phyloP scores from a whole-genome alignment of 2,329 filamentous ascomycete genomes.

The Fonsecaea monophora region DNA sequence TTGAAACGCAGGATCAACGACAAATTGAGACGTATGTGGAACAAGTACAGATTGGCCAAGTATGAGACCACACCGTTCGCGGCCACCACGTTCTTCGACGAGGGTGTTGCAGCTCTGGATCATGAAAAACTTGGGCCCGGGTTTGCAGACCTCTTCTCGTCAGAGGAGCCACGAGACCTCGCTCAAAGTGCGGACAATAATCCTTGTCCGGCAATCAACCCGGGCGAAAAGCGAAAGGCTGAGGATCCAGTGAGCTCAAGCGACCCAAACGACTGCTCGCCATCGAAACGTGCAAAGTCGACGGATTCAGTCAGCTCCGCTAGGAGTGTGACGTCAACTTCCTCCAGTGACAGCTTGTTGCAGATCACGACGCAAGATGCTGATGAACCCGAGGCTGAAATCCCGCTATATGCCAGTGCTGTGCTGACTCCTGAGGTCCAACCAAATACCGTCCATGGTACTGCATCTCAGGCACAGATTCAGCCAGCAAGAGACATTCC shows the following conservation, averaged over 20 bases:
- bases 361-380: not conserved
- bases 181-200: not conserved
- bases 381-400: not conserved
- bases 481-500: no score
- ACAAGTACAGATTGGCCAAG: not conserved
- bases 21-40: not conserved
- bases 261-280: not conserved
- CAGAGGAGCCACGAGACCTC: not conserved
- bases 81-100: not conserved
- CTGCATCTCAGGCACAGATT: not conserved
- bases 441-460: not conserved
- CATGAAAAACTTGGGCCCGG: not conserved
- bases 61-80: not conserved
- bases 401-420: not conserved
- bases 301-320: not conserved
- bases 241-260: not conserved
- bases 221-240: not conserved
- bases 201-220: not conserved
- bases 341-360: not conserved
- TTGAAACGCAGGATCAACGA: not conserved
- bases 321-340: not conserved
- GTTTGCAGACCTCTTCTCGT: not conserved
- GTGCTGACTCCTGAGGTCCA: not conserved
- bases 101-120: not conserved
- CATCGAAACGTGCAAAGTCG: conserved; percentile 1